A percentile compares a stretch with the other conserved stretches of the same genome.
Conservation (phyloP, 352 stramenopile genomes). For the Phytophthora fragariae region DNA sequence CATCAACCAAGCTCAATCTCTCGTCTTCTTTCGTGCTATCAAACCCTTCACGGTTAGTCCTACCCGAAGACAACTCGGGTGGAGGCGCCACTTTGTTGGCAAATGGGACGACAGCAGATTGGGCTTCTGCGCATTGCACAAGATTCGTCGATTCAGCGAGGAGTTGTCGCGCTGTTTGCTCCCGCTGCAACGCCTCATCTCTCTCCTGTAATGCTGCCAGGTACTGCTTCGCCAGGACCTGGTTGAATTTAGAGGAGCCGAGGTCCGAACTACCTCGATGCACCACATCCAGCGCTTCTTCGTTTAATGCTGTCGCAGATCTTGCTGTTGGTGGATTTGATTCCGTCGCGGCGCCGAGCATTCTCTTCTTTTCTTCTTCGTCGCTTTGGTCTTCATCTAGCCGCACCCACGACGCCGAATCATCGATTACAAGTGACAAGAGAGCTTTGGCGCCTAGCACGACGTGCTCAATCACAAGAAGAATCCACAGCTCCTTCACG, state of each 20-base stretch:
- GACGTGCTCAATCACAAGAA: constrained; percentile 72
- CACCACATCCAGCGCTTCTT: background rate
- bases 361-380: constrained; percentile 51
- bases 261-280: constrained; percentile 3
- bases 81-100: background rate
- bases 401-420: constrained; percentile 76
- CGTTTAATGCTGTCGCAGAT: background rate
- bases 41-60: background rate
- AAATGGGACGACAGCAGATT: background rate
- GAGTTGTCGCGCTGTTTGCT: constrained; percentile 36
- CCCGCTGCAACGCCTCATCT: constrained; percentile 49
- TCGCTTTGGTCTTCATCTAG: constrained; percentile 70
- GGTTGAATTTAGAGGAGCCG: constrained; percentile 39
- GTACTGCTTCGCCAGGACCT: constrained; percentile 58
- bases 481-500: constrained; percentile 66
- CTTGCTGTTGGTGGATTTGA: constrained; percentile 3
- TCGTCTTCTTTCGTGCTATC: constrained; percentile 1
- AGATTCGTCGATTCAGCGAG: constrained; percentile 35
- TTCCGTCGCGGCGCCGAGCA: constrained; percentile 12
- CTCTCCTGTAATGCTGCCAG: constrained; percentile 44
- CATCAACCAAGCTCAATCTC: background rate
- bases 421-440: constrained; percentile 71
- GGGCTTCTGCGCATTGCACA: background rate
- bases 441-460: constrained; percentile 73
- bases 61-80: background rate